These are phyloP conservation scores for Erysimum cheiri DNA, from an alignment of 441 rosid species.

Conservation along the genomic window DNA sequence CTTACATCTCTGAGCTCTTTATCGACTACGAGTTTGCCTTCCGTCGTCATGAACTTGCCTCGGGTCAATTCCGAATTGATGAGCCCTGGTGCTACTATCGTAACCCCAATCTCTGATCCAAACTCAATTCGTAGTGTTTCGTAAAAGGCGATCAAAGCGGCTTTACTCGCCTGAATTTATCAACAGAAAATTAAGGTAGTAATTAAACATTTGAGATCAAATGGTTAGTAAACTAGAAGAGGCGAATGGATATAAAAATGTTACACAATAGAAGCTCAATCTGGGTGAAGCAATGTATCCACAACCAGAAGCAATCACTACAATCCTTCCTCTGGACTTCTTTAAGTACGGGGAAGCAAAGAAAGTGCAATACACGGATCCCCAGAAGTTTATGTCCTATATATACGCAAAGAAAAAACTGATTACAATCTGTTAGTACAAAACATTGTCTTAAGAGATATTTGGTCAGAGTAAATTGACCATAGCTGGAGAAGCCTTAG, in stretches of 20 bases:
- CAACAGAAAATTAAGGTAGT: background rate
- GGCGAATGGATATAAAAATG: background rate
- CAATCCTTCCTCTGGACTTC: constrained; percentile 50
- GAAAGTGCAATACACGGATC: constrained; percentile 48
- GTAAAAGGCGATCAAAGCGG: constrained; percentile 56
- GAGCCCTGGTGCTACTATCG: constrained; percentile 60
- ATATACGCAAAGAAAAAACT: background rate
- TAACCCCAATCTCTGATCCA: constrained; percentile 53
- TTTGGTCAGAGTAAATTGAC: constrained; percentile 37
- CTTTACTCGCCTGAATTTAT: constrained; percentile 59
- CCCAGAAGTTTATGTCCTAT: constrained; percentile 57
- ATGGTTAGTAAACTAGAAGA: background rate
- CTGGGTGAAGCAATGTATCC: constrained; percentile 47
- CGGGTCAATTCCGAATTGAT: constrained; percentile 48
- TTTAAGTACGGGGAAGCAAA: constrained; percentile 49
- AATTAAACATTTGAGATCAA: background rate
- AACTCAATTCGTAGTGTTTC: constrained; percentile 60
- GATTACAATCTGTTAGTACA: background rate
- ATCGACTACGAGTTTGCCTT: constrained; percentile 51
- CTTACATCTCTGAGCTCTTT: constrained; percentile 63
- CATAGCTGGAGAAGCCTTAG: constrained; percentile 43
- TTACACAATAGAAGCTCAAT: constrained; percentile 51
- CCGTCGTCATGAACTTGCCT: constrained; percentile 57
- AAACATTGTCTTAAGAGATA: background rate
- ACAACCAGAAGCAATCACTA: constrained; percentile 49